A percentile compares a stretch with the other conserved stretches of the same genome.
Evolutionary conservation across 83 land plant genomes (phyloP).

Genomic region (Picea abies): DNA sequence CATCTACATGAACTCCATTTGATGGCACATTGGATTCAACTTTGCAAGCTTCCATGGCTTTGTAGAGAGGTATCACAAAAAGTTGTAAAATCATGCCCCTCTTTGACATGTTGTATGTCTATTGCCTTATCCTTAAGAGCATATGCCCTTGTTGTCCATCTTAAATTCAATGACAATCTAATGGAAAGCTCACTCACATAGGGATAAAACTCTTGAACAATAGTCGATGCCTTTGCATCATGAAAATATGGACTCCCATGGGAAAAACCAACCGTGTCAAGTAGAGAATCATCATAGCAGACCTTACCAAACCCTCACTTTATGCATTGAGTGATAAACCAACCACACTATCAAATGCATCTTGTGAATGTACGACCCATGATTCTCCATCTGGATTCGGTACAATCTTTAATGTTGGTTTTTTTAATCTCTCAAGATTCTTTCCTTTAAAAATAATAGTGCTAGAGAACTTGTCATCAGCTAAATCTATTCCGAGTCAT

Average conservation of each 20-base stretch:
- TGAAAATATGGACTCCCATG: slow-evolving; percentile 31
- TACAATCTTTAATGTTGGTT: no score
- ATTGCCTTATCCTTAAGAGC: not conserved
- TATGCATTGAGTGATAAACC: no score
- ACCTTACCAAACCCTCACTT: no score
- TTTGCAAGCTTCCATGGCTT: slow-evolving; percentile 19
- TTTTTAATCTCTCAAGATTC: no score
- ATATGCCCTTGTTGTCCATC: slow-evolving; percentile 25
- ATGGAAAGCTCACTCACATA: slow-evolving; percentile 68
- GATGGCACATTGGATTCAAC: not conserved
- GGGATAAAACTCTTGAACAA: slow-evolving; percentile 58
- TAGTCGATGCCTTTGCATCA: slow-evolving; percentile 32
- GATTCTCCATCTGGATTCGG: no score
- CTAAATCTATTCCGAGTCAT: no score
- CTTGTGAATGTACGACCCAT: no score
- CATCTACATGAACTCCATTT: not conserved
- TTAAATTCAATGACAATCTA: slow-evolving; percentile 39
- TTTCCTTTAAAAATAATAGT: no score
- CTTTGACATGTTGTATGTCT: slow-evolving; percentile 9
- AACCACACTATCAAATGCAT: no score
- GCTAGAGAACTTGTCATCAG: no score
- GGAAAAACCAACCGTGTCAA: slow-evolving; percentile 44
- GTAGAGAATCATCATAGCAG: not conserved
- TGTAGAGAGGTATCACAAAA: slow-evolving; percentile 16
- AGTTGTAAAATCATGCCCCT: slow-evolving; percentile 10